phyloP scores from a whole-genome alignment of 2,329 filamentous ascomycete species.

The Biscogniauxia mediterranea region DNA sequence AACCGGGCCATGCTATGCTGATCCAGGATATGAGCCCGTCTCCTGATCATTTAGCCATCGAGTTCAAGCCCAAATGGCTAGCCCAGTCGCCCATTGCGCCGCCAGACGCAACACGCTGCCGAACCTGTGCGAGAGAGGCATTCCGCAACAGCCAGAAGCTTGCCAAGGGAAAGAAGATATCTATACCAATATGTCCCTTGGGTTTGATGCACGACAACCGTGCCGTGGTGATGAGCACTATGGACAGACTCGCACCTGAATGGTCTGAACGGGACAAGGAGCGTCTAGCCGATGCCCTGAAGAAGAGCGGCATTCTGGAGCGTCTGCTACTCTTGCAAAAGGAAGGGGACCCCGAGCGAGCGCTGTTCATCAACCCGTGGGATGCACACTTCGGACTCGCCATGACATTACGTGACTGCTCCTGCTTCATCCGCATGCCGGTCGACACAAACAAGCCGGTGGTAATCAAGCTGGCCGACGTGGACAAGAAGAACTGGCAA shows the following conservation, averaged over 20 bases:
- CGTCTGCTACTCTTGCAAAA: slow-evolving; percentile 36
- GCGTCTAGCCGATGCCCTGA: slow-evolving; percentile 38
- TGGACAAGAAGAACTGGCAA: slow-evolving; percentile 70
- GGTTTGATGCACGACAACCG: slow-evolving; percentile 56
- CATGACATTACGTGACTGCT: slow-evolving; percentile 81
- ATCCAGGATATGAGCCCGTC: slow-evolving; percentile 69
- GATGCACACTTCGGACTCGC: slow-evolving; percentile 59
- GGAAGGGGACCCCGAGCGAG: slow-evolving; percentile 41
- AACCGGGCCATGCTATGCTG: slow-evolving; percentile 64
- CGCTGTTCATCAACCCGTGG: slow-evolving; percentile 40
- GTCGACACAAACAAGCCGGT: slow-evolving; percentile 35
- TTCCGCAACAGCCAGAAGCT: slow-evolving; percentile 45
- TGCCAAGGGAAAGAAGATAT: slow-evolving; percentile 34
- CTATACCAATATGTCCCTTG: slow-evolving; percentile 59
- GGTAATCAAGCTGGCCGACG: slow-evolving; percentile 66
- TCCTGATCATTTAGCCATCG: slow-evolving; percentile 47
- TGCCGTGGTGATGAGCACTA: slow-evolving; percentile 42
- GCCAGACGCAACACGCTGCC: slow-evolving; percentile 59
- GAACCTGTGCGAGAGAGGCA: slow-evolving; percentile 65
- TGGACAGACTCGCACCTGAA: slow-evolving; percentile 39
- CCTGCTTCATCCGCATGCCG: slow-evolving; percentile 65
- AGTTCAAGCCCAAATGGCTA: slow-evolving; percentile 87
- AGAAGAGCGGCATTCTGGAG: slow-evolving; percentile 37
- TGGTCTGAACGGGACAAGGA: slow-evolving; percentile 31
- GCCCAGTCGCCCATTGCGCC: slow-evolving; percentile 73